These are phyloP conservation scores for Boletus subcaerulescens DNA, from an alignment of 768 basidiomycete species.

Conservation along the genomic window DNA sequence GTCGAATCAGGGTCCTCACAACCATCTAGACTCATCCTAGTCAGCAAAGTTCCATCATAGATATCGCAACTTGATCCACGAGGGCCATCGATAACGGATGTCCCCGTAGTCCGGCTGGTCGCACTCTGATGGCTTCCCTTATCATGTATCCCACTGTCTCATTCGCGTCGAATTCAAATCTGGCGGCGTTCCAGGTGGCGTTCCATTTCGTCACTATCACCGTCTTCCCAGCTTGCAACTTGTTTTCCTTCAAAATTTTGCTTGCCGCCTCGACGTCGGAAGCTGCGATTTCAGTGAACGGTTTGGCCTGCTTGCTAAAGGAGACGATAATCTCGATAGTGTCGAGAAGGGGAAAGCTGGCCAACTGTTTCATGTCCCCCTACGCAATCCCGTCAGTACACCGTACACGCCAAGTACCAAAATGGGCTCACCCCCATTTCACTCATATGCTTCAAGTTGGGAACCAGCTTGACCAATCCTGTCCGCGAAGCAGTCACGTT, in stretches of 20 bases:
- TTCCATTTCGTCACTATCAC: background rate
- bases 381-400: background rate
- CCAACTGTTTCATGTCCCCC: background rate
- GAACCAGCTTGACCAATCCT: slow-evolving; percentile 4
- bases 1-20: background rate
- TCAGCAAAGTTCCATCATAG: background rate
- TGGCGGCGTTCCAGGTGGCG: background rate
- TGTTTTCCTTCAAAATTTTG: background rate
- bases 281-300: background rate
- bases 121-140: slow-evolving; percentile 4
- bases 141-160: background rate
- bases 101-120: slow-evolving; percentile 1
- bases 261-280: background rate
- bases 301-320: background rate
- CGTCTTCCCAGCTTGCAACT: slow-evolving; percentile 1
- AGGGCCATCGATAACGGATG: slow-evolving; percentile 8
- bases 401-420: background rate
- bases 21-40: background rate
- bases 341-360: background rate
- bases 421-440: background rate
- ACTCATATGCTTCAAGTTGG: background rate
- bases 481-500: background rate
- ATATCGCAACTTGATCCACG: slow-evolving; percentile 18
- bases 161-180: background rate
- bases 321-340: background rate